Evolutionary conservation across 768 basidiomycete genomes (phyloP), one percentile per base, ranked within the genome.

Genomic region (Mycena venus): DNA sequence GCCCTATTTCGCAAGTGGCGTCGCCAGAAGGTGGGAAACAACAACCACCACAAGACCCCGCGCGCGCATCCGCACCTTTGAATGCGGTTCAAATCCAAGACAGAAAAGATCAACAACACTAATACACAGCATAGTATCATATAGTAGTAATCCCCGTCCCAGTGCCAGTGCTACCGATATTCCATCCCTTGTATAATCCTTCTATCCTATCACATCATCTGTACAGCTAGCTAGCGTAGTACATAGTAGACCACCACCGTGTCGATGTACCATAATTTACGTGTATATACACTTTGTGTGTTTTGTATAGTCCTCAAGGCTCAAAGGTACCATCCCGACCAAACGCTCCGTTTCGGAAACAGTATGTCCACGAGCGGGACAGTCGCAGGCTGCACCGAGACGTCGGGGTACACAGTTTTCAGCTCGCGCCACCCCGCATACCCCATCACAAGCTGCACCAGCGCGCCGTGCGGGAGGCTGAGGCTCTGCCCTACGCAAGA

Each of bases 1-100:
- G 40, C 44, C n/a, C n/a, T 72, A 2, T 61, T 72, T 49, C 56
- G 65, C 64, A 72, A 61, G 49, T 67, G 64, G 58, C 47, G 58
- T 38, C 71, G 65, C 36, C 55, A 65, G 23, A 70, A 70, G 36
- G 27, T 25, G 27, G 11, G 25, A 25, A 51, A 51, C 14, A 51
- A 51, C 2, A 11, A 25, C 49, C 49, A 25, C 49, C 49, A 27
- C 23, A 14, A 51, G 25, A 1, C 49, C 49, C 11, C 49, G 49
- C 49, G 5, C 4, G 17, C 42, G 42, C 42, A n/a, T n/a, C n/a
- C 12, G 17, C 2, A 5, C 11, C 49, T 15, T 51, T 51, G 49
- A 51, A 23, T 9, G 25, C 49, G 23, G 27, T 51, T 19, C 49
- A n/a, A n/a, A n/a, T 12, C 9, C 1, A 7, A 47, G 17, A 25